Conservation (phyloP, 1,139 yeast species). For the Kodamaea sp. region DNA sequence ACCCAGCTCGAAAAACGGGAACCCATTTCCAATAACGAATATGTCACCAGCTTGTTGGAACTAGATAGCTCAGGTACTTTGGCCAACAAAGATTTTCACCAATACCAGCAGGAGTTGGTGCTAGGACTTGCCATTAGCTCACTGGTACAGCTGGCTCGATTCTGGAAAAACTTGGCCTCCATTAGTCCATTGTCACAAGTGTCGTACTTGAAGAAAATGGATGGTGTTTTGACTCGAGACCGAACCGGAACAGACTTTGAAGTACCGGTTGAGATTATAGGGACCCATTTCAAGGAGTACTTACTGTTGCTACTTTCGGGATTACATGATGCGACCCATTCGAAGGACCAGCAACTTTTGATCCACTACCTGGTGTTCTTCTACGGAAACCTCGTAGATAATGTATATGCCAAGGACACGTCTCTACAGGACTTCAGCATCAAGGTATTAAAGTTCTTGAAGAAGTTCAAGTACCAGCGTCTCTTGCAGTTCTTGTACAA, state of each 20-base stretch:
- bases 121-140: constrained; percentile 15
- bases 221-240: constrained; percentile 5
- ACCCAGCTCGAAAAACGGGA: constrained; percentile 17
- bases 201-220: constrained; percentile 14
- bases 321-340: constrained; percentile 2
- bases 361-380: constrained; percentile 12
- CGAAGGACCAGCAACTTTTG: constrained; percentile 5
- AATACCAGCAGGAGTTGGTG: constrained; percentile 12
- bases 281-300: constrained; percentile 13
- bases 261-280: constrained; percentile 7
- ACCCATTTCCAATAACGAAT: constrained; percentile 17
- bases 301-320: constrained; percentile 4
- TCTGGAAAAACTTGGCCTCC: constrained; percentile 18
- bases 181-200: constrained; percentile 14
- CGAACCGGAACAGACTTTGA: constrained; percentile 1
- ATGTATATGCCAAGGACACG: constrained; percentile 4
- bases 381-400: constrained; percentile 7
- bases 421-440: constrained; percentile 11
- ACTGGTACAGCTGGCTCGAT: constrained; percentile 12
- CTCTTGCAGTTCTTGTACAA: constrained; percentile 9
- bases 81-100: constrained; percentile 8
- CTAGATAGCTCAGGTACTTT: constrained; percentile 13
- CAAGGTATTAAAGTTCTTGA: constrained; percentile 10
- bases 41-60: constrained; percentile 13
- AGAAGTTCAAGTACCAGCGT: constrained; percentile 6